Base-by-base conservation (phyloP, 2,329 filamentous ascomycete species). In the Neobulgaria alba region DNA sequence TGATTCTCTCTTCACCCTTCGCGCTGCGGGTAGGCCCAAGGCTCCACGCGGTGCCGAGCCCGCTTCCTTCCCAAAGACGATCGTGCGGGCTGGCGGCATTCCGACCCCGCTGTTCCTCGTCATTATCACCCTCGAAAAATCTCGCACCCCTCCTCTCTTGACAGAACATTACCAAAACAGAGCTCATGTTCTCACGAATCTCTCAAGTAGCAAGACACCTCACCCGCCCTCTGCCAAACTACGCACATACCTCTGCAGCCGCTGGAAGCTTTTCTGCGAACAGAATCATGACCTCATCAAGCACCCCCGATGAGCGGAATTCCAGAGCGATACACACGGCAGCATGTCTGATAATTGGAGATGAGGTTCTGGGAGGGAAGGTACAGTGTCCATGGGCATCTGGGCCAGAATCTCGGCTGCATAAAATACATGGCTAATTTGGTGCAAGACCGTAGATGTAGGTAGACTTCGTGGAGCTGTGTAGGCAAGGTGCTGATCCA, bases 291-390 rank as follows among this genome's bases (percentile, higher is more conserved):
- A 66, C 63, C 46, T 64, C 66, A 54, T 60, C 69, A 44, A 42
- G 58, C 48, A 69, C 72, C 55, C 66, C 69, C 3, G 68, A 71
- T 44, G 69, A 76, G 56, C 70, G 74, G 49, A 72, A 72, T 56
- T 68, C 73, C 54, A 71, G 79, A 57, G 79, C 74, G 45, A 93
- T 96, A 53, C 80, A 87, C 59, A 95, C 89, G 34, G 92, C 90
- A 9, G 90, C 84, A 42, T 94, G 87, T 62, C 66, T 96, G 49
- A 88, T 98, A 45, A 96, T 98, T 55, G 90, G 90, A n/a, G 90
- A 96, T 65, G 90, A 95, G 63, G 88, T 96, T 4, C 71, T 96
- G 3, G 89, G 88, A 16, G 90, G 92, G 55, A 96, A 96, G 82
- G 89, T 87, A 61, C 49, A n/a, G n/a, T n/a, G n/a, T n/a, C n/a